phyloP scores from a whole-genome alignment of 176 grass and related monocot species.

The Lolium perenne region DNA sequence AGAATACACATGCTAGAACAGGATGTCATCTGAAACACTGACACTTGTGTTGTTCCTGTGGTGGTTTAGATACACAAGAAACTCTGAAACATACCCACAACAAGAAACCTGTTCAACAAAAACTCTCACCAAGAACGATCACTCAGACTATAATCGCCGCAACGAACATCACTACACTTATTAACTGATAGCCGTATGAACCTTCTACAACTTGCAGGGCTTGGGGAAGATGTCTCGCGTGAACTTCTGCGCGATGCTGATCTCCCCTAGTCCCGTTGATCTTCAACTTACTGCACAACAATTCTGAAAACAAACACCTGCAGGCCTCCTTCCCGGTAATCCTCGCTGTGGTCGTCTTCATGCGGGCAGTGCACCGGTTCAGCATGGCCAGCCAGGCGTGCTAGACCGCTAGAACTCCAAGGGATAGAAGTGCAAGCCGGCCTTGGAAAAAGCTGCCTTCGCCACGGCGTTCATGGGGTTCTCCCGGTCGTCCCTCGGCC shows the following conservation, averaged over 20 bases:
- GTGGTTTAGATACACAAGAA: too few species aligned
- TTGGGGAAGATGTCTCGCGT: constrained; percentile 79
- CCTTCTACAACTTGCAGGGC: constrained; percentile 60
- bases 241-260: constrained; percentile 76
- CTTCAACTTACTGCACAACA: constrained; percentile 44
- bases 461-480: background rate
- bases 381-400: background rate
- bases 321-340: constrained; percentile 34
- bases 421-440: background rate
- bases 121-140: too few species aligned
- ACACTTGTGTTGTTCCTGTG: too few species aligned
- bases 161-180: too few species aligned
- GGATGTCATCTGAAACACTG: background rate
- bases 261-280: constrained; percentile 72
- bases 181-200: background rate
- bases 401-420: background rate
- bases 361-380: background rate
- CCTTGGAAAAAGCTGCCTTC: background rate
- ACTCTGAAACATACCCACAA: too few species aligned
- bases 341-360: background rate
- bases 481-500: background rate
- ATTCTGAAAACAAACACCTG: too few species aligned
- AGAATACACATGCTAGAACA: background rate
- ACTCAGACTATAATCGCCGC: too few species aligned
- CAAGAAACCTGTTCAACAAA: too few species aligned